Evolutionary conservation across 108 stramenopile species (phyloP), one percentile per base, ranked within the genome.

Genomic region (Conticribra weissflogii): DNA sequence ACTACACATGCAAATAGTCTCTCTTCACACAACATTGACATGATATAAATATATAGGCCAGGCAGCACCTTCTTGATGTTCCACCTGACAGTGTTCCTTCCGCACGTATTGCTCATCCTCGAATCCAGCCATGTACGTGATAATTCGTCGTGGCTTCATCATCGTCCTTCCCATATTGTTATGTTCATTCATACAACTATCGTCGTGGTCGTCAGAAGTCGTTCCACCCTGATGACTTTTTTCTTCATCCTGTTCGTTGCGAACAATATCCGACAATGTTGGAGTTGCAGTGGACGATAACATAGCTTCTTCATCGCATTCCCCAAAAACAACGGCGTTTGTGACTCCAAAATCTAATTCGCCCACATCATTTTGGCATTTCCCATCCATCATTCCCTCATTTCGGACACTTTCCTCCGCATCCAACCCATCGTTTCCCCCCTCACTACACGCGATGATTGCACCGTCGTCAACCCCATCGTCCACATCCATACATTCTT

Each of bases 31-130:
- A n/a, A n/a, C n/a, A n/a, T 71, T 24, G 34, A 84, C 12, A 58
- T 80, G 68, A 71, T 90, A 93, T 52, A 86, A 74, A 56, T 84
- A 90, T 3, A 89, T 51, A 1, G 92, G 92, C 89, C 89, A 93
- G 17, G 79, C 83, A 9, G 92, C 86, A 3, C 83, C 86, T 17
- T 83, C 79, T 48, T 90, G 87, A 70, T 90, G 88, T 22, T 81
- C 83, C 18, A 90, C 87, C 18, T 48, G 31, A 28, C 84, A 78
- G 25, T 63, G 52, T 47, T 80, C 83, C 41, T 81, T 81, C 27
- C 63, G 70, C 8, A 81, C 64, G 19, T 68, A 59, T 19, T 16
- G 59, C 55, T 77, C 72, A 9, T 74, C 70, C 18, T 82, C 85
- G 29, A 93, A 71, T 27, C 87, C 87, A 17, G 84, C 54, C 92